Conservation (phyloP, 129 eudicot genomes). For the Flaveria brownii region DNA sequence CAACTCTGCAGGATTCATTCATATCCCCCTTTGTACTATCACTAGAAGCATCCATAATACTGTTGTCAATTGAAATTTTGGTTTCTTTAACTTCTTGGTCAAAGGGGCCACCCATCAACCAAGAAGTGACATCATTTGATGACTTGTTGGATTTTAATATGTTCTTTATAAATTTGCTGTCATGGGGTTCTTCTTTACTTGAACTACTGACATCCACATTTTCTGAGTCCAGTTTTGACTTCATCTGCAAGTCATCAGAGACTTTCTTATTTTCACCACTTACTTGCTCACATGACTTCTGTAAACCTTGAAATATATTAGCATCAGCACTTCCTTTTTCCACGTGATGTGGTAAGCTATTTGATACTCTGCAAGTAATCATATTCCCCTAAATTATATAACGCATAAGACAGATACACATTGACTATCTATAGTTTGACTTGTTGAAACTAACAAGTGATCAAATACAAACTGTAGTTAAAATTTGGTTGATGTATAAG, state of each 20-base stretch:
- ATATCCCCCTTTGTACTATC: constrained; percentile 17
- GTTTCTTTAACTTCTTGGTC: constrained; percentile 26
- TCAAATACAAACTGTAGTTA: background rate
- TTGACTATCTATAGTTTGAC: background rate
- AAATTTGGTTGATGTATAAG: background rate
- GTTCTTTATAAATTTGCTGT: background rate
- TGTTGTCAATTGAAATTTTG: constrained; percentile 16
- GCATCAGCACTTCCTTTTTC: constrained; percentile 13
- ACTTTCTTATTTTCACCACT: constrained; percentile 16
- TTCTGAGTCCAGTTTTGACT: constrained; percentile 20
- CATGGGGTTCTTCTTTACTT: constrained; percentile 20
- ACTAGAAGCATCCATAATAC: constrained; percentile 10
- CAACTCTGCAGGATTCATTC: constrained; percentile 20
- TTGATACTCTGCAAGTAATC: constrained; percentile 39
- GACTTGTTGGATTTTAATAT: background rate
- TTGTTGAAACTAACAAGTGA: background rate
- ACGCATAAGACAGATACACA: background rate
- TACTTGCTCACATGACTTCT: constrained; percentile 2
- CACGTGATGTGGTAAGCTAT: constrained; percentile 20
- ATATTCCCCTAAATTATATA: background rate
- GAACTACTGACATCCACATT: constrained; percentile 15
- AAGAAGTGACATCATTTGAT: constrained; percentile 19
- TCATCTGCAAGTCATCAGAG: constrained; percentile 3
- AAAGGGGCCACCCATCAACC: constrained; percentile 15
- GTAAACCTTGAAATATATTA: constrained; percentile 11